phyloP scores from a whole-genome alignment of 257 asterid species.

The Ballota nigra region DNA sequence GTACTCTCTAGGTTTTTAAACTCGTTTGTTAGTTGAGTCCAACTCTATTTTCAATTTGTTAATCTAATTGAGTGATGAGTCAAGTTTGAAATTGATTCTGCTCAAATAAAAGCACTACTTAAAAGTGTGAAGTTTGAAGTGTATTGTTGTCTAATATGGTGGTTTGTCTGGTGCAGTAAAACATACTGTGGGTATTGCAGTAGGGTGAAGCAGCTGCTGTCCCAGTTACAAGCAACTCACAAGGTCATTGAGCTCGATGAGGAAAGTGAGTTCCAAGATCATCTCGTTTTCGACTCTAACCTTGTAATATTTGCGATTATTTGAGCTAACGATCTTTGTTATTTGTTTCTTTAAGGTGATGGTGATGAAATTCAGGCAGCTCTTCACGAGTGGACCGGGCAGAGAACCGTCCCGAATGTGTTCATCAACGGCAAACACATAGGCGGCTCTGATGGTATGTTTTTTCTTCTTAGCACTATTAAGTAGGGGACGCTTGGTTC shows the following conservation, averaged over 20 bases:
- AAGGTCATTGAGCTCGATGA: constrained; percentile 67
- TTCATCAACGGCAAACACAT: constrained; percentile 78
- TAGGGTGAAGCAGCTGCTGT: constrained; percentile 63
- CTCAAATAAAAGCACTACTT: too few species aligned
- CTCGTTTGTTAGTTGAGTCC: too few species aligned
- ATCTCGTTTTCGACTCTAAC: background rate
- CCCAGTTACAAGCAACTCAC: constrained; percentile 55
- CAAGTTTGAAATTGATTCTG: too few species aligned
- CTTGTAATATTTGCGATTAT: background rate
- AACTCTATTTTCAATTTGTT: too few species aligned
- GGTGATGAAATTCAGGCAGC: constrained; percentile 69
- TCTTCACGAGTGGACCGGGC: constrained; percentile 77
- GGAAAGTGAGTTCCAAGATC: constrained; percentile 54
- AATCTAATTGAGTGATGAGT: too few species aligned
- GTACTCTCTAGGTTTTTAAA: too few species aligned
- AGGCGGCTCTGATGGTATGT: constrained; percentile 81
- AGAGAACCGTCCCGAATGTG: constrained; percentile 79
- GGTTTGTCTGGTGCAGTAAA: constrained; percentile 42
- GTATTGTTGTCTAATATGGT: background rate
- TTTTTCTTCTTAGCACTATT: background rate
- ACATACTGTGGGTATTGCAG: constrained; percentile 67
- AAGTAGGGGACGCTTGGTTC: too few species aligned
- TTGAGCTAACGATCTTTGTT: background rate
- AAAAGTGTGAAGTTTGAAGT: background rate
- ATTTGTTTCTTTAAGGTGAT: constrained; percentile 44